phyloP scores from a whole-genome alignment of 129 eudicot genomes.

The Scalesia atractyloides region DNA sequence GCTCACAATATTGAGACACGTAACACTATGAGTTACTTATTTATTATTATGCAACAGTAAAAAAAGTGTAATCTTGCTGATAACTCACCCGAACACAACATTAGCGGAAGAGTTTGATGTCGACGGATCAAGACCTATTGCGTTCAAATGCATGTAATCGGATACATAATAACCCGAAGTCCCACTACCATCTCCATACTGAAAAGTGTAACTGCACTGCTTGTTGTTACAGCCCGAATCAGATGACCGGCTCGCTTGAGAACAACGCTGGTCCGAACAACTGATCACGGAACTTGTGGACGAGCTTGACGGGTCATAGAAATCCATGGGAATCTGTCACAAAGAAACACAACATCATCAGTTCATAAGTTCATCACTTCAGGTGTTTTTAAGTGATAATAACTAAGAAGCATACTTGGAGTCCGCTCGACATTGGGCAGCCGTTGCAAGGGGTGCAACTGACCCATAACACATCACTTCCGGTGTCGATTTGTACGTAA shows the following conservation, averaged over 20 bases:
- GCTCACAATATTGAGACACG: no score
- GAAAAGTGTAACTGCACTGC: constrained; percentile 82
- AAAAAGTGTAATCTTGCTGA: constrained; percentile 5
- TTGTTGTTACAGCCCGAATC: constrained; percentile 68
- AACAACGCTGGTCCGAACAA: constrained; percentile 83
- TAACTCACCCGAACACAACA: constrained; percentile 86
- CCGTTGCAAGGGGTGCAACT: constrained; percentile 81
- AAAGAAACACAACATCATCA: constrained; percentile 1
- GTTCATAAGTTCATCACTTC: not conserved
- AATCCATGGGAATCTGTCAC: constrained; percentile 67
- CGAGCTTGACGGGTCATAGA: constrained; percentile 78
- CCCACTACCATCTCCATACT: constrained; percentile 96
- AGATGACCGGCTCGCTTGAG: constrained; percentile 60
- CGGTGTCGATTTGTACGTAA: constrained; percentile 92
- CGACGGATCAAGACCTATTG: constrained; percentile 53
- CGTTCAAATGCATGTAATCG: constrained; percentile 69
- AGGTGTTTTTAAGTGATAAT: not conserved
- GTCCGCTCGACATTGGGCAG: constrained; percentile 88
- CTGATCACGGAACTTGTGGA: constrained; percentile 54
- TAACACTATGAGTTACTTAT: no score
- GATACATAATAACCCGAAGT: constrained; percentile 84
- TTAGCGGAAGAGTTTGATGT: constrained; percentile 68
- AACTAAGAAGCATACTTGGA: constrained; percentile 50
- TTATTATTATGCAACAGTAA: not conserved
- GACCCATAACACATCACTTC: constrained; percentile 98